Conservation (phyloP, 208 protist genomes). For the Porcisia deanei region DNA sequence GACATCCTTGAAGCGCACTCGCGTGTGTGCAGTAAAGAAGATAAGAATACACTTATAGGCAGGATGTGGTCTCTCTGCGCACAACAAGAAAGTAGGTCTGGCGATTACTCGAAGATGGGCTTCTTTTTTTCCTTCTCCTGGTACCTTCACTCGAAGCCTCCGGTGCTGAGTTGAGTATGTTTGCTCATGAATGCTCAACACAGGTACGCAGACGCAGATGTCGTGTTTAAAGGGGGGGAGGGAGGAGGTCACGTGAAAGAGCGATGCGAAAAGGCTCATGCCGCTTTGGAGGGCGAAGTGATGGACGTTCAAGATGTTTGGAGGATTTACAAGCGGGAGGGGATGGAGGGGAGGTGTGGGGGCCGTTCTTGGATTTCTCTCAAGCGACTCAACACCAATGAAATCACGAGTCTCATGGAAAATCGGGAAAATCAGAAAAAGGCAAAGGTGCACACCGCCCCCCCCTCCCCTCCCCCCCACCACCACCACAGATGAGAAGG, state of each 20-base stretch:
- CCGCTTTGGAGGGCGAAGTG: too few relatives aligned
- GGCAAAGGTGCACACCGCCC: background rate
- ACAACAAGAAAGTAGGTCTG: background rate
- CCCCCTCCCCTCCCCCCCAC: too few relatives aligned
- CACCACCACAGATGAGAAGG: too few relatives aligned
- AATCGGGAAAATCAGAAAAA: background rate
- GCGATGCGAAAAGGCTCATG: too few relatives aligned
- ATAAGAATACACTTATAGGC: background rate
- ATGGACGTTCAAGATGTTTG: too few relatives aligned
- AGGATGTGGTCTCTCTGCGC: background rate
- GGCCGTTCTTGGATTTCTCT: too few relatives aligned
- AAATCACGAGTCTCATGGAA: background rate
- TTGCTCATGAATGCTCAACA: background rate
- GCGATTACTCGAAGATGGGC: background rate
- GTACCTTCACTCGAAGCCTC: background rate
- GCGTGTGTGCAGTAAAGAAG: background rate
- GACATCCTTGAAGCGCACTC: constrained; percentile 4
- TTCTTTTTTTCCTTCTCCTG: background rate
- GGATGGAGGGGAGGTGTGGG: too few relatives aligned
- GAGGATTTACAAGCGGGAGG: too few relatives aligned
- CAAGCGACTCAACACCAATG: background rate
- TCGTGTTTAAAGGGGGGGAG: background rate
- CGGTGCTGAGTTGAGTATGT: background rate
- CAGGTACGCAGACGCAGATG: background rate
- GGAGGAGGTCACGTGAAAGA: background rate